phyloP scores from a whole-genome alignment of 2,329 filamentous ascomycete species.

The Phialemoniopsis sp. region DNA sequence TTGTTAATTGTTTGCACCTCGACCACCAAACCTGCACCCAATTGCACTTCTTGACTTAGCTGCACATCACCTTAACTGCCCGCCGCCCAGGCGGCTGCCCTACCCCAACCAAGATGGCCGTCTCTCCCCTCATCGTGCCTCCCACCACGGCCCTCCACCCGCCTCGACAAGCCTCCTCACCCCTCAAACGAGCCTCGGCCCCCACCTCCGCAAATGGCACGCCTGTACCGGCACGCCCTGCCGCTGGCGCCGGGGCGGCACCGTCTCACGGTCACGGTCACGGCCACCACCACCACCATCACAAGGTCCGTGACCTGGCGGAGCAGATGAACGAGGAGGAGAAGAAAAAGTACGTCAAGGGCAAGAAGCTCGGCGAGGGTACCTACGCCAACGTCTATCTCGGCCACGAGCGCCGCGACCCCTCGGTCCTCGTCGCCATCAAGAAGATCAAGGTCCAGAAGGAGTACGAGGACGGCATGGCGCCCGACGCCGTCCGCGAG shows the following conservation, averaged over 20 bases:
- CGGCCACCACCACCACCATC: constrained; percentile 14
- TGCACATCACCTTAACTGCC: too few species aligned
- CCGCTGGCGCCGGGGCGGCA: constrained; percentile 4
- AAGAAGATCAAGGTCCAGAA: constrained; percentile 89
- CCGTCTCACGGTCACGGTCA: neutral
- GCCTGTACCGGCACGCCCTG: constrained; percentile 8
- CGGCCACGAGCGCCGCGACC: constrained; percentile 72
- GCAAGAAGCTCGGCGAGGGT: constrained; percentile 89
- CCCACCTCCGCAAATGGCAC: constrained; percentile 21
- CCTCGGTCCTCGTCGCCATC: constrained; percentile 76
- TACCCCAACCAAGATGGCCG: constrained; percentile 1
- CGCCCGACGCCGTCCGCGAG: constrained; percentile 92
- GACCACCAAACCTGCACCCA: too few species aligned
- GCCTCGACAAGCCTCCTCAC: constrained; percentile 9
- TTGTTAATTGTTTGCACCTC: too few species aligned
- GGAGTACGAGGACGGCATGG: constrained; percentile 85
- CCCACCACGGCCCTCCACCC: constrained; percentile 2
- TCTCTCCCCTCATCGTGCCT: constrained; percentile 2
- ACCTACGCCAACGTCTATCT: constrained; percentile 96
- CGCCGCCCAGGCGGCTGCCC: neutral
- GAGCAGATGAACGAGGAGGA: constrained; percentile 79
- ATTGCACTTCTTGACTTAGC: too few species aligned
- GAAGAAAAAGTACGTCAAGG: constrained; percentile 87
- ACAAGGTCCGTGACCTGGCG: constrained; percentile 46
- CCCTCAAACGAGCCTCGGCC: constrained; percentile 18